Base-by-base conservation (phyloP, 2,329 filamentous ascomycete genomes). In the Lasiodiplodia sp. region DNA sequence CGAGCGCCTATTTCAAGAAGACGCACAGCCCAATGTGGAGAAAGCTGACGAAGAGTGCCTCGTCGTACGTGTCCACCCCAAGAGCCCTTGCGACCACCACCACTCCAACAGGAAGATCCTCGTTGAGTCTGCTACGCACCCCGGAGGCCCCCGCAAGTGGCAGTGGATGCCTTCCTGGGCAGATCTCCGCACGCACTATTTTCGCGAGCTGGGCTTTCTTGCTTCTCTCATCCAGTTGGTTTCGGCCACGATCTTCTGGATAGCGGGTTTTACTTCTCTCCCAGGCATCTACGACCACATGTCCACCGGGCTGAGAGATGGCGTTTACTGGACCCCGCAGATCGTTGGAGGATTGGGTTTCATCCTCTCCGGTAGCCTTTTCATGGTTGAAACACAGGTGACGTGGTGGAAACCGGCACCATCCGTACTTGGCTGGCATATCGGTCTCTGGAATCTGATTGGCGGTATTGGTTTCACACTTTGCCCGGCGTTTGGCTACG, bases 381-480 rank as follows among this genome's bases (percentile, higher is more conserved):
- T 90, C 77, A 90, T 90, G 84, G 73, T 91, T 8, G 89, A 92
- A 76, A 90, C 88, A 2, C 89, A 91, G 76, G 75, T 82, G 51
- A 84, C 82, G 56, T 92, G 89, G 89, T 91, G 86, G 72, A 78
- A 81, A 14, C 89, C 89, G 0, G 86, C 87, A 0, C 82, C 81
- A 3, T 74, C 77, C 3, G 80, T 87, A 0, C 81, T 92, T 1
- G 89, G 89, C 3, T 91, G 89, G 89, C 88, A 91, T 75, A 86
- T 92, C 71, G 89, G 88, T 0, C 76, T 86, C 10, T 91, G 88
- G 88, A 91, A 91, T 72, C 76, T 90, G 2, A 79, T 91, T 23
- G 89, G 89, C 0, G 85, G 86, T 1, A 73, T 91, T 28, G 89
- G 89, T 0, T 91, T 91, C 74, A 90, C 87, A 5, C 68, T 82